Evolutionary conservation across 352 stramenopile species (phyloP), one percentile per base, ranked within the genome.

Genomic region (Globisporangium barbulae): DNA sequence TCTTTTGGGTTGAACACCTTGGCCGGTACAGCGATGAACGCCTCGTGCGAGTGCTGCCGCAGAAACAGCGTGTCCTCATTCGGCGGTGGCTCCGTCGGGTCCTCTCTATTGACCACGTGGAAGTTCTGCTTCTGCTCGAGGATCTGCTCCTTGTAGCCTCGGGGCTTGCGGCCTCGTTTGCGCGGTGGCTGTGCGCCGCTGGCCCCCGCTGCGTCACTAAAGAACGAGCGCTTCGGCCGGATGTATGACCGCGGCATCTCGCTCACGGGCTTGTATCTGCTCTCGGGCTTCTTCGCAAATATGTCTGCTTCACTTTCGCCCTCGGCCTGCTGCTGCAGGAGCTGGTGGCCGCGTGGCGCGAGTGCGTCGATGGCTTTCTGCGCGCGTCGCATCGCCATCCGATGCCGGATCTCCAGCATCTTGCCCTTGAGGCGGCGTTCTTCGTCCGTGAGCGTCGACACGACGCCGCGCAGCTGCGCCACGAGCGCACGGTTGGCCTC

Each of bases 1-100:
- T 92, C 83, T 66, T 82, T 75, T 5, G 72, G 39, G n/a, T 76
- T 73, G 53, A 92, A 92, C 28, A 79, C 76, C 30, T 69, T 79
- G 7, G 79, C 54, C 6, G 75, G 68, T 28, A 55, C 68, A 8
- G 81, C 81, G 1, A 80, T 21, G 47, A 92, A 90, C 4, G 79
- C 74, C 45, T 89, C 76, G 64, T 92, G 79, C 57, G 76, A 84
- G 15, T 84, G 72, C 49, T 68, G 21, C 5, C 76, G 78, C 58
- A 92, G 65, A 39, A 74, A 74, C 30, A 72, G 45, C 35, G 81
- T 85, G 56, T 92, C 83, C 0, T 47, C 56, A 64, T 92, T 92
- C 15, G 70, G 62, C 1, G 69, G 49, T 5, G 82, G 80, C 59
- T 91, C 82, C 2, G 60, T 63, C 2, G 75, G 52, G 15, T 65